Conservation (phyloP, 2,329 filamentous ascomycete genomes). For the Xylaria sp. region DNA sequence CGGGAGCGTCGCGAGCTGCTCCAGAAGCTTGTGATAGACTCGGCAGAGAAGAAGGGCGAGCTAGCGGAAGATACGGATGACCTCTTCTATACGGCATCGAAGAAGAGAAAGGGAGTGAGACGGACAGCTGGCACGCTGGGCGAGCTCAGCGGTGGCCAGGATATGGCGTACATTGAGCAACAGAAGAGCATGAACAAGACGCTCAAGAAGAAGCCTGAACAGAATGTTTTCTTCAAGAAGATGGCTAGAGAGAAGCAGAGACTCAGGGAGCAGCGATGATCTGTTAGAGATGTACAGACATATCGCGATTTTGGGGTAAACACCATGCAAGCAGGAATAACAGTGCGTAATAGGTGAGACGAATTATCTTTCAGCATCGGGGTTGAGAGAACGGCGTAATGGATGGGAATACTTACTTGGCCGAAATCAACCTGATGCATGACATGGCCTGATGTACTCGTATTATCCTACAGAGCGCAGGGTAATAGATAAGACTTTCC, state of each 20-base stretch:
- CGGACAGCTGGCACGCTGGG: conserved; percentile 80
- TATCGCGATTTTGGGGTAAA: no score
- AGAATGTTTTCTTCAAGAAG: conserved; percentile 61
- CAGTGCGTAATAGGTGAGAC: no score
- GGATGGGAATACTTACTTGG: no score
- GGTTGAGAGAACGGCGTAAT: no score
- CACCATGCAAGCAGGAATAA: no score
- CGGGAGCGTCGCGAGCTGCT: conserved; percentile 79
- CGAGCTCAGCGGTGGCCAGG: conserved; percentile 83
- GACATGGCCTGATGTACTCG: no score
- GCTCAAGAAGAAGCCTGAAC: conserved; percentile 56
- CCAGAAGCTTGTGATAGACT: conserved; percentile 82
- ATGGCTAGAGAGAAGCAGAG: conserved; percentile 57
- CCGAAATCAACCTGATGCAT: no score
- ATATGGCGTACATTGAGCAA: conserved; percentile 94
- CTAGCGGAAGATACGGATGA: conserved; percentile 54
- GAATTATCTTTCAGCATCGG: no score
- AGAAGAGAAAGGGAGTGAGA: conserved; percentile 58
- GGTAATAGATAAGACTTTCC: no score
- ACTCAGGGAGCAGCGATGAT: conserved; percentile 30
- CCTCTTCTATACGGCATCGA: conserved; percentile 33
- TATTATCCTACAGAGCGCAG: no score
- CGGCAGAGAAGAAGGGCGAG: conserved; percentile 60
- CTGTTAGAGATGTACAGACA: neutral
- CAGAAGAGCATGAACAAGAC: conserved; percentile 67